Conservation (phyloP, 106 monocot genomes). For the Dendrobium nobile region DNA sequence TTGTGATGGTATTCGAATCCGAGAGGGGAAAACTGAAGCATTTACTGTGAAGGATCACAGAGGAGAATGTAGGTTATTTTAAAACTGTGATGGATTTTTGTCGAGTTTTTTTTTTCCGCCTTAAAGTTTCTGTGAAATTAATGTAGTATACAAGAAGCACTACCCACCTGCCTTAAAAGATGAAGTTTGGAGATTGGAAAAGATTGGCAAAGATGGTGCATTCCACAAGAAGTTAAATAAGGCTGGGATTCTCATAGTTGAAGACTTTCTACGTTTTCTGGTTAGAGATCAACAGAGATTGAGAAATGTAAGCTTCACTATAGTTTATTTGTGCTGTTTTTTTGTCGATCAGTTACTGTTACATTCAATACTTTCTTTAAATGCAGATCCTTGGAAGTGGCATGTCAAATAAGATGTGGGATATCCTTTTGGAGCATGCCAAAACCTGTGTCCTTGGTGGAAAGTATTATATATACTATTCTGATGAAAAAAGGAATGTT, state of each 20-base stretch:
- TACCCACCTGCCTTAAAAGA: too few relatives aligned
- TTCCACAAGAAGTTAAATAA: slow-evolving; percentile 30
- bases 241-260: slow-evolving; percentile 43
- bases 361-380: background rate
- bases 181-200: too few relatives aligned
- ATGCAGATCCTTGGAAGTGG: slow-evolving; percentile 60
- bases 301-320: slow-evolving; percentile 29
- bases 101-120: background rate
- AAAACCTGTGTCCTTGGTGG: slow-evolving; percentile 43
- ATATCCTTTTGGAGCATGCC: slow-evolving; percentile 58
- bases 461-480: slow-evolving; percentile 50
- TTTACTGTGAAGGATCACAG: slow-evolving; percentile 40
- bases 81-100: background rate
- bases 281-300: slow-evolving; percentile 44
- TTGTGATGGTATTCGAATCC: slow-evolving; percentile 23
- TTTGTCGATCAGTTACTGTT: background rate
- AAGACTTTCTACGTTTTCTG: slow-evolving; percentile 54
- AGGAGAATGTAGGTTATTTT: slow-evolving; percentile 43
- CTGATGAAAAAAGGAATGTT: slow-evolving; percentile 30
- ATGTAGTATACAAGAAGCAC: slow-evolving; percentile 10
- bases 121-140: slow-evolving; percentile 4
- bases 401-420: slow-evolving; percentile 87
- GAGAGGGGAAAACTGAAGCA: slow-evolving; percentile 12
- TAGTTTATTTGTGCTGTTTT: background rate
- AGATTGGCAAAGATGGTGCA: too few relatives aligned